A percentile compares a stretch with the other conserved stretches of the same genome.
These are phyloP conservation scores for Laetiporus sulphureus DNA, from an alignment of 1,284 basidiomycete species.

Conservation along the genomic window DNA sequence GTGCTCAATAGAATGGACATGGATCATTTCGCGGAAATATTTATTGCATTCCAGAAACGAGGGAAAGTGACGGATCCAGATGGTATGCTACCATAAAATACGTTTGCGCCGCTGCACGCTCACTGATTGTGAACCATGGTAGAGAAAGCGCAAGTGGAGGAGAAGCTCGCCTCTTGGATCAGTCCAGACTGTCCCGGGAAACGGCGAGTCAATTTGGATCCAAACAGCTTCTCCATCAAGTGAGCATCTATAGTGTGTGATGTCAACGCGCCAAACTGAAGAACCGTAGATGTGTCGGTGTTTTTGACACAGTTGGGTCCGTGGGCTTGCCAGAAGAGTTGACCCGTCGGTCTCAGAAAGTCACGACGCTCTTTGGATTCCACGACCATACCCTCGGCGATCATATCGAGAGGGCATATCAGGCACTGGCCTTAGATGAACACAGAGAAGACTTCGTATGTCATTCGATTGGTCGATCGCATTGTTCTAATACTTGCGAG, in stretches of 20 bases:
- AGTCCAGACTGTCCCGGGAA: conserved; percentile 43
- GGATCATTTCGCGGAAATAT: conserved; percentile 62
- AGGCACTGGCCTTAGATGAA: conserved; percentile 64
- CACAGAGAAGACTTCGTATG: conserved; percentile 59
- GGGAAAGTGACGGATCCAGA: conserved; percentile 38
- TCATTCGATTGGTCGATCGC: neutral
- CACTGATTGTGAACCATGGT: neutral
- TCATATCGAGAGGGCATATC: conserved; percentile 59
- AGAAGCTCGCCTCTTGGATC: conserved; percentile 46
- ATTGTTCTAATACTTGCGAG: conserved; percentile 1
- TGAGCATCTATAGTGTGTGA: conserved; percentile 24
- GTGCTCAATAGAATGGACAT: conserved; percentile 59
- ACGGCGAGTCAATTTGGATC: conserved; percentile 37
- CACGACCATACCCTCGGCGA: conserved; percentile 48
- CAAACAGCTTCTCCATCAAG: conserved; percentile 54
- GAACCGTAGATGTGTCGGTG: conserved; percentile 51
- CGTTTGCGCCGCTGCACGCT: too few relatives aligned
- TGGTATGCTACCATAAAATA: too few relatives aligned
- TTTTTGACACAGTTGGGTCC: conserved; percentile 69
- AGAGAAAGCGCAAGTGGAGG: conserved; percentile 40
- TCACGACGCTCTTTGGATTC: conserved; percentile 54
- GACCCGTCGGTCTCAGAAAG: conserved; percentile 31
- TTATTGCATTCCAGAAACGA: conserved; percentile 51
- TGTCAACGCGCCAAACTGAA: conserved; percentile 5
- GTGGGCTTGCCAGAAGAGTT: conserved; percentile 62